Evolutionary conservation across 495 filamentous ascomycete species (phyloP).

Genomic region (Neurospora africana): DNA sequence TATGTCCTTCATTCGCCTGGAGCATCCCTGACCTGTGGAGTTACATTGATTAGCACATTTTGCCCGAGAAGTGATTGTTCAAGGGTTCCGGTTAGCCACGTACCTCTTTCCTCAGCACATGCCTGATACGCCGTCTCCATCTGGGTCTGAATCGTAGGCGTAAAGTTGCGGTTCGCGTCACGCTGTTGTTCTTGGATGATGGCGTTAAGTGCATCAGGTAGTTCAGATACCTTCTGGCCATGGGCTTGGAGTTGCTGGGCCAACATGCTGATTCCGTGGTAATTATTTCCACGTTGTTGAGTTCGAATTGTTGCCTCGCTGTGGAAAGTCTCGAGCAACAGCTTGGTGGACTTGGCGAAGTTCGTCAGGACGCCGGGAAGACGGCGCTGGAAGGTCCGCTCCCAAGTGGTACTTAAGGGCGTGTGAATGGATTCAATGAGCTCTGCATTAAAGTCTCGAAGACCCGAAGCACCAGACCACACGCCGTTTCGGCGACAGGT

Average conservation of each 20-base stretch:
- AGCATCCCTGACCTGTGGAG: conserved; percentile 30
- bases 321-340: conserved; percentile 27
- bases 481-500: conserved; percentile 37
- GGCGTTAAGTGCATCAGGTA: conserved; percentile 19
- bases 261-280: conserved; percentile 18
- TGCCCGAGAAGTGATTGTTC: neutral
- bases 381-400: conserved; percentile 38
- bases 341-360: conserved; percentile 4
- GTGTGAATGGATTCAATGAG: conserved; percentile 32
- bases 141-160: conserved; percentile 24
- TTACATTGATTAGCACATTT: neutral
- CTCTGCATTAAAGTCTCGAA: conserved; percentile 40
- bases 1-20: conserved; percentile 42
- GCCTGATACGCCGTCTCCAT: conserved; percentile 41
- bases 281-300: conserved; percentile 9
- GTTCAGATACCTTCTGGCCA: conserved; percentile 14
- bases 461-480: conserved; percentile 23
- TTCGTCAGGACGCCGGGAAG: conserved; percentile 14
- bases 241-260: conserved; percentile 35
- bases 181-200: conserved; percentile 37
- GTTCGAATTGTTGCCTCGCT: conserved; percentile 21
- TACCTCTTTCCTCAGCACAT: conserved; percentile 38
- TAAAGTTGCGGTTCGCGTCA: conserved; percentile 47
- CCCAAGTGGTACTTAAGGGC: conserved; percentile 30
- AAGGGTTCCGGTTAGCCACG: conserved; percentile 1